These are phyloP conservation scores for Arthrinium puccinioides DNA, from an alignment of 2,329 filamentous ascomycete genomes.

Conservation along the genomic window DNA sequence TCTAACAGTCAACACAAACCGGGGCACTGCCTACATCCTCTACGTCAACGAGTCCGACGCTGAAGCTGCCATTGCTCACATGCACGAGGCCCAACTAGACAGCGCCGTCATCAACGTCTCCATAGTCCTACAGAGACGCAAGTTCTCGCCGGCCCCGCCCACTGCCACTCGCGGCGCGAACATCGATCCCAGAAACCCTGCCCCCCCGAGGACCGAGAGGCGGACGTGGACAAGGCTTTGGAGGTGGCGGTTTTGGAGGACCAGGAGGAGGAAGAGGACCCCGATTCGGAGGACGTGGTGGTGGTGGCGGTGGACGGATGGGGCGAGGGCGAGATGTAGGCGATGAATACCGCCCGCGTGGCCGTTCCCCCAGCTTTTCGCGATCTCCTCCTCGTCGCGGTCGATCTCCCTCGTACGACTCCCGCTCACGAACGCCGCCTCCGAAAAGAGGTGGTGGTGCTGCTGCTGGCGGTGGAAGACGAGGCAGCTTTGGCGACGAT, in stretches of 20 bases:
- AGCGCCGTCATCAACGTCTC: constrained; percentile 78
- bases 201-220: constrained; percentile 18
- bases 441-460: constrained; percentile 19
- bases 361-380: constrained; percentile 37
- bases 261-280: constrained; percentile 12
- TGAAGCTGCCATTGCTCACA: constrained; percentile 74
- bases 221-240: constrained; percentile 11
- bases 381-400: constrained; percentile 32
- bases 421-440: constrained; percentile 36
- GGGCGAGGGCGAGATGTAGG: constrained; percentile 34
- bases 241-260: constrained; percentile 8
- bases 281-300: constrained; percentile 25
- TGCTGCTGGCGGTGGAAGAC: constrained; percentile 16
- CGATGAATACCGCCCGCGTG: constrained; percentile 55
- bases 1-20: constrained; percentile 69
- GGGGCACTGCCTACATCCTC: constrained; percentile 48
- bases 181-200: constrained; percentile 47
- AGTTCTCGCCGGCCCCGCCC: constrained; percentile 75
- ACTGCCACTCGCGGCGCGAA: constrained; percentile 56
- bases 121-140: constrained; percentile 76
- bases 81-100: constrained; percentile 96
- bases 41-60: constrained; percentile 7
- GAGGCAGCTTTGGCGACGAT: constrained; percentile 23
- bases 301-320: constrained; percentile 14
- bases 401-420: constrained; percentile 37